Evolutionary conservation across 2,329 filamentous ascomycete genomes (phyloP), one percentile per base, ranked within the genome.

Genomic region (Blastomyces percursus): DNA sequence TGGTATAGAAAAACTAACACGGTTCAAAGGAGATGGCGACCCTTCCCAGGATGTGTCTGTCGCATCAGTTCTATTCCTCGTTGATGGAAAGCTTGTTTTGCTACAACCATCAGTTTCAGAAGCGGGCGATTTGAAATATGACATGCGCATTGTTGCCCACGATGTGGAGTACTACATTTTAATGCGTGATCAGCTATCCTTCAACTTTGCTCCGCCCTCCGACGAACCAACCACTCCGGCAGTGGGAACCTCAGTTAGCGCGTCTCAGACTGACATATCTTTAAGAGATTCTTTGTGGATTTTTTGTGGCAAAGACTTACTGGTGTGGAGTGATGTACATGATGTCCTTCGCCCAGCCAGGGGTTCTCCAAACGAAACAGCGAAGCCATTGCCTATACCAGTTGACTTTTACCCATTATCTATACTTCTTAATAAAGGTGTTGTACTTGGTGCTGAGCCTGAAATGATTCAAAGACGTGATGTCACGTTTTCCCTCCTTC

Each of bases 331-430:
- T 30, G 90, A 96, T 71, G 85, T 96, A 50, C 86, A 91, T 67
- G 90, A 94, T 64, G 86, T 97, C 38, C 78, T 97, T 50, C 83
- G 86, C 44, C 87, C 88, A 24, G 85, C 86, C 8, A 78, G 81
- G 46, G 87, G 24, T 7, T n/a, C 59, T 16, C 60, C 63, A 8
- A 84, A 86, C 65, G 90, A 95, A 60, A 75, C 95, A 3, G 88
- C 90, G 1, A 81, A 84, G 9, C 84, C 90, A 1, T 86, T 96
- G 12, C 84, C 87, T 30, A 85, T 97, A 62, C 83, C 88, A 0
- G 80, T 96, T n/a, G 94, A 99, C 74, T 99, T 97, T 74, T 97
- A 97, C 70, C 94, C 94, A 0, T 78, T 97, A 16, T 96, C 92
- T 0, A 84, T 93, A 2, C 78, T 96, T 4, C 78, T 96, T n/a